Percentiles rank a stretch among this genome's conserved stretches.
Conservation (phyloP, 371 early-diverging fungal genomes). For the Mucor circinelloides region DNA sequence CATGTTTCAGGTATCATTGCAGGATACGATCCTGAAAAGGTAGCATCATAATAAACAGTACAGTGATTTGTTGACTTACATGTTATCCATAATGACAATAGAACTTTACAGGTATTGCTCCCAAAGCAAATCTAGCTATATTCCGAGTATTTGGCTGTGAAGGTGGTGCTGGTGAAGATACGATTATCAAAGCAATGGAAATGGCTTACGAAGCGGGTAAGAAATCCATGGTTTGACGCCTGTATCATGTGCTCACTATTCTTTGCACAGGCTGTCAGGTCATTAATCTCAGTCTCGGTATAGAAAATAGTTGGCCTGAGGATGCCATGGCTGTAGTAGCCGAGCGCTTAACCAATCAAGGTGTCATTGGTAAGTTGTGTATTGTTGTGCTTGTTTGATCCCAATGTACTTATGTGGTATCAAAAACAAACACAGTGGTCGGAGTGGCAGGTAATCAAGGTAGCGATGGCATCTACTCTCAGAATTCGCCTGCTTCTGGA, state of each 20-base stretch:
- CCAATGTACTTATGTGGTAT: conserved; percentile 44
- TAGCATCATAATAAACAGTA: conserved; percentile 24
- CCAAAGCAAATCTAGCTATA: conserved; percentile 54
- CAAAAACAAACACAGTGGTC: conserved; percentile 38
- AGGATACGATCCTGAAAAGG: conserved; percentile 47
- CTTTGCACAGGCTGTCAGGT: conserved; percentile 52
- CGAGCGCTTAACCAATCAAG: conserved; percentile 26
- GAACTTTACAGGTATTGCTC: conserved; percentile 65
- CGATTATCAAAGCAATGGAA: conserved; percentile 65
- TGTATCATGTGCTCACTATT: neutral
- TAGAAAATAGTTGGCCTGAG: conserved; percentile 41
- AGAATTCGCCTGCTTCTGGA: conserved; percentile 52
- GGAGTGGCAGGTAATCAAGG: conserved; percentile 65
- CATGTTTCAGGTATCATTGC: conserved; percentile 73
- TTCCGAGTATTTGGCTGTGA: conserved; percentile 68
- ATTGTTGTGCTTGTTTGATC: neutral
- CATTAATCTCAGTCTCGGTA: conserved; percentile 71
- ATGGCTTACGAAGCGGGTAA: conserved; percentile 53
- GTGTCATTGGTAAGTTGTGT: conserved; percentile 19
- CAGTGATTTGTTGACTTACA: neutral
- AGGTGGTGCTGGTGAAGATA: conserved; percentile 55
- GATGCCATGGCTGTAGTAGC: conserved; percentile 43
- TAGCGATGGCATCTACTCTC: conserved; percentile 44
- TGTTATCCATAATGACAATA: too few species aligned
- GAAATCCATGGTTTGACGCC: neutral